These are phyloP conservation scores for Boletus huronensis DNA, from an alignment of 768 basidiomycete genomes.

Conservation along the genomic window DNA sequence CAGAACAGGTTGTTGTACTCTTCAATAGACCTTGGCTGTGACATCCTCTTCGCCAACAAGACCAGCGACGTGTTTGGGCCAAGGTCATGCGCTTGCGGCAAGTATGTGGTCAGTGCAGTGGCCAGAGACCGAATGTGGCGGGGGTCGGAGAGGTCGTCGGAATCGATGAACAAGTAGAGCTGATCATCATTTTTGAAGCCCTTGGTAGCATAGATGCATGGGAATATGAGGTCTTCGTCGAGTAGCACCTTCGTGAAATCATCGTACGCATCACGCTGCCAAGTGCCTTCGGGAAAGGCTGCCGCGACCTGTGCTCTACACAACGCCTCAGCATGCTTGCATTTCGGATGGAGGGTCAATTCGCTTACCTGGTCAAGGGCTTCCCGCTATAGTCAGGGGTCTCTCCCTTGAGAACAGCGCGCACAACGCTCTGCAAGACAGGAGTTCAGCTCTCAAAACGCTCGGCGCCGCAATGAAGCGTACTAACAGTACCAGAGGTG, in stretches of 20 bases:
- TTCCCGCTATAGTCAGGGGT: conserved; percentile 3
- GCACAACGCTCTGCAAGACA: conserved; percentile 2
- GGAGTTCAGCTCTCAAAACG: not conserved
- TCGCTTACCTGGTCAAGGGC: conserved; percentile 15
- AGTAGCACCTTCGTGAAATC: conserved; percentile 20
- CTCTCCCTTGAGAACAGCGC: not conserved
- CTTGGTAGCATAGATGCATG: conserved; percentile 23
- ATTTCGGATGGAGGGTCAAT: no score
- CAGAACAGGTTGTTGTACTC: conserved; percentile 21
- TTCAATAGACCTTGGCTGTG: conserved; percentile 9
- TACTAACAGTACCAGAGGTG: conserved; percentile 7
- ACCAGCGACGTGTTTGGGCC: conserved; percentile 23
- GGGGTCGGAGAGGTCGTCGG: conserved; percentile 20
- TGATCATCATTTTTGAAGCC: conserved; percentile 23
- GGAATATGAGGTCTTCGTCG: conserved; percentile 20
- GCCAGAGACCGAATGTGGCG: conserved; percentile 21
- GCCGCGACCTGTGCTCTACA: conserved; percentile 14
- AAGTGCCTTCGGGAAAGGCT: conserved; percentile 12
- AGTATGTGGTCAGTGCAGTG: conserved; percentile 9
- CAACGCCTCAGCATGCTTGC: not conserved
- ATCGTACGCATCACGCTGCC: conserved; percentile 18
- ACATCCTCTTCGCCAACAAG: conserved; percentile 15
- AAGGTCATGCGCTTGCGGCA: conserved; percentile 15
- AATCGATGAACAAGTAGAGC: conserved; percentile 21
- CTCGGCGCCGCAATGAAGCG: not conserved